Conservation (phyloP, 306 rosid species). For the Acacia acuminata region DNA sequence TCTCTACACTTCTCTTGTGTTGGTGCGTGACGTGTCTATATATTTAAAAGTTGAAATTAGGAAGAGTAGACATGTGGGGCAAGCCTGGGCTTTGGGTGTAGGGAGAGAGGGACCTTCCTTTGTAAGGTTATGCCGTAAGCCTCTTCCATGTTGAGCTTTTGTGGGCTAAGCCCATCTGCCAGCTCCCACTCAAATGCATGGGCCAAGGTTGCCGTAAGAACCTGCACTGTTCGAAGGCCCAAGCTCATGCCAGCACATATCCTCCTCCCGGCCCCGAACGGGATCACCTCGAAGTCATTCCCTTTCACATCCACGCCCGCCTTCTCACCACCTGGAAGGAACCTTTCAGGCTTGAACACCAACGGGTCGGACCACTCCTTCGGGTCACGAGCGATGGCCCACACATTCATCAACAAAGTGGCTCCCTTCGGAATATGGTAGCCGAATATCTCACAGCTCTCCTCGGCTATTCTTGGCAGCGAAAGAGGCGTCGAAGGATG, state of each 20-base stretch:
- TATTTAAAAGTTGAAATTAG: neutral
- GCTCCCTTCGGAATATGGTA: slow-evolving; percentile 72
- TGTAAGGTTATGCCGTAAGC: neutral
- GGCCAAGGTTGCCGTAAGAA: neutral
- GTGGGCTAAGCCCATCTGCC: neutral
- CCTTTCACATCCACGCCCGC: neutral
- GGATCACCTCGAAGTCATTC: neutral
- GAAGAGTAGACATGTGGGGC: slow-evolving; percentile 31
- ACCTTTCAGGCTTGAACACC: neutral
- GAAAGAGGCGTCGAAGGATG: slow-evolving; percentile 88
- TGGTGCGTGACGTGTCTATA: too few species aligned
- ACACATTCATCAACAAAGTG: slow-evolving; percentile 45
- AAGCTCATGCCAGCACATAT: neutral
- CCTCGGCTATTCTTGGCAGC: slow-evolving; percentile 53
- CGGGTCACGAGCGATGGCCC: neutral
- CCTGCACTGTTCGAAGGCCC: neutral
- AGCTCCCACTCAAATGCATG: neutral
- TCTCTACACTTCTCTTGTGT: too few species aligned
- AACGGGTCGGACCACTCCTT: neutral
- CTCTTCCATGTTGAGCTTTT: slow-evolving; percentile 2
- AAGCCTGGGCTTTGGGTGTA: slow-evolving; percentile 58
- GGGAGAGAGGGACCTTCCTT: slow-evolving; percentile 2
- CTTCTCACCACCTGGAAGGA: neutral
- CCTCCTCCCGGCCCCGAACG: neutral
- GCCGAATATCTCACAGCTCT: slow-evolving; percentile 56